Conservation (phyloP, 805 yeast species). For the Saccharomycopsis amapae region DNA sequence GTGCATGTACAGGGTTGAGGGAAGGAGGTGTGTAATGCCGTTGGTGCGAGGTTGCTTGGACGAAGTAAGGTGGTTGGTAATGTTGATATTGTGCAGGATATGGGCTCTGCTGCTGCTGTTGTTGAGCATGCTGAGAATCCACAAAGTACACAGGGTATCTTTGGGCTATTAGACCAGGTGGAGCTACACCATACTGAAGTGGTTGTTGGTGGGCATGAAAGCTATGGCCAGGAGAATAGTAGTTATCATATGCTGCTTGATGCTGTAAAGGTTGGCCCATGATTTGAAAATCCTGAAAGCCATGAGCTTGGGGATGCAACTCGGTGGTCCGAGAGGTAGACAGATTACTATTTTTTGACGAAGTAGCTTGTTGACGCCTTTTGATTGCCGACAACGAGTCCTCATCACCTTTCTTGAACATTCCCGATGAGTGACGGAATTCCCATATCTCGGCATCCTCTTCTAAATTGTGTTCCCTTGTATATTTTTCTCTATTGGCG, state of each 20-base stretch:
- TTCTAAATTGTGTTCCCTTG: neutral
- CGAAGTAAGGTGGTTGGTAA: no score
- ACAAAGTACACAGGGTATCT: no score
- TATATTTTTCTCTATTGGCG: neutral
- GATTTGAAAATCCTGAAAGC: neutral
- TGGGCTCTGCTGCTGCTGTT: no score
- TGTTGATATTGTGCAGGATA: no score
- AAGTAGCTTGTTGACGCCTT: constrained; percentile 47
- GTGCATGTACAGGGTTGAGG: no score
- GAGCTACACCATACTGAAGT: no score
- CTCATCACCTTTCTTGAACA: constrained; percentile 73
- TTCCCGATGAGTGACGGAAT: constrained; percentile 74
- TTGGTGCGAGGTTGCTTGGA: no score
- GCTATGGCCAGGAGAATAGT: neutral
- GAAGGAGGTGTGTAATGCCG: no score
- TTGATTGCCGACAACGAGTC: constrained; percentile 70
- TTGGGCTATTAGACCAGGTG: no score
- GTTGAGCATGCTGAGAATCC: no score
- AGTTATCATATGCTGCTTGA: constrained; percentile 18
- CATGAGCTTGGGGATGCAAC: constrained; percentile 7
- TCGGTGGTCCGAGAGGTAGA: no score
- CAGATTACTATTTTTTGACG: neutral
- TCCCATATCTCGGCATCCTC: constrained; percentile 53
- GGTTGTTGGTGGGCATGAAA: no score
- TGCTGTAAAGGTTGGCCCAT: constrained; percentile 17